A percentile compares a stretch with the other conserved stretches of the same genome.
Evolutionary conservation across 768 basidiomycete species (phyloP).

Genomic region (Phylloporus arenicola): DNA sequence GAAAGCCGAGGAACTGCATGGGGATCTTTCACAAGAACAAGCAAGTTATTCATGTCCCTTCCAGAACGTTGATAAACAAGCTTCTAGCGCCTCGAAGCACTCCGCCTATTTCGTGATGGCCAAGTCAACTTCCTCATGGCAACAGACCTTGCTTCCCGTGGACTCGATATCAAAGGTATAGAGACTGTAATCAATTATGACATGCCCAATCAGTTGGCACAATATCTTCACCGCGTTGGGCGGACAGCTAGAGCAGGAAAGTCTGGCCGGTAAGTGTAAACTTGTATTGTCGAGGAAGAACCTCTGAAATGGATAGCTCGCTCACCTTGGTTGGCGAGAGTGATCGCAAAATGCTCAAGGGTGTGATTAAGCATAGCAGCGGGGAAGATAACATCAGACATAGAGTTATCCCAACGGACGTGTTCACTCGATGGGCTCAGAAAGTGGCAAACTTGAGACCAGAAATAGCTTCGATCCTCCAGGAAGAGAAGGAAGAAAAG

Average conservation of each 20-base stretch:
- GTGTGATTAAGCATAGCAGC: constrained; percentile 83
- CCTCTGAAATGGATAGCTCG: constrained; percentile 48
- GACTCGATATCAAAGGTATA: constrained; percentile 95
- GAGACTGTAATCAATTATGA: constrained; percentile 99
- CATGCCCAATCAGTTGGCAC: constrained; percentile 89
- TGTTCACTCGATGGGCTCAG: constrained; percentile 62
- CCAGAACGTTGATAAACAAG: constrained; percentile 2
- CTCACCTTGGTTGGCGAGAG: constrained; percentile 94
- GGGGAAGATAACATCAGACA: constrained; percentile 81
- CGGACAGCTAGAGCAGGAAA: constrained; percentile 93
- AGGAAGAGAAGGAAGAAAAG: constrained; percentile 95
- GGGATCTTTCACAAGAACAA: constrained; percentile 95
- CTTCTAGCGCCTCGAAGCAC: constrained; percentile 72
- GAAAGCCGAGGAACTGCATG: constrained; percentile 90
- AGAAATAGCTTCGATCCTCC: constrained; percentile 74
- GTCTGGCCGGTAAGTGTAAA: constrained; percentile 70
- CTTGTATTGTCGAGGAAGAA: background rate
- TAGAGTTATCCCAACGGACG: constrained; percentile 77
- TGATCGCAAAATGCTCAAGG: constrained; percentile 94
- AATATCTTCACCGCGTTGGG: constrained; percentile 96
- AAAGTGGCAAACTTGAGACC: constrained; percentile 65
- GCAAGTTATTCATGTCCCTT: constrained; percentile 34
- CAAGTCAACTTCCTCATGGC: constrained; percentile 90
- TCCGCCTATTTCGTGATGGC: constrained; percentile 85
- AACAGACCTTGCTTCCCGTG: constrained; percentile 91